Evolutionary conservation across 176 grass and related monocot genomes (phyloP), one percentile per base, ranked within the genome.

Genomic region (Raddia distichophylla): DNA sequence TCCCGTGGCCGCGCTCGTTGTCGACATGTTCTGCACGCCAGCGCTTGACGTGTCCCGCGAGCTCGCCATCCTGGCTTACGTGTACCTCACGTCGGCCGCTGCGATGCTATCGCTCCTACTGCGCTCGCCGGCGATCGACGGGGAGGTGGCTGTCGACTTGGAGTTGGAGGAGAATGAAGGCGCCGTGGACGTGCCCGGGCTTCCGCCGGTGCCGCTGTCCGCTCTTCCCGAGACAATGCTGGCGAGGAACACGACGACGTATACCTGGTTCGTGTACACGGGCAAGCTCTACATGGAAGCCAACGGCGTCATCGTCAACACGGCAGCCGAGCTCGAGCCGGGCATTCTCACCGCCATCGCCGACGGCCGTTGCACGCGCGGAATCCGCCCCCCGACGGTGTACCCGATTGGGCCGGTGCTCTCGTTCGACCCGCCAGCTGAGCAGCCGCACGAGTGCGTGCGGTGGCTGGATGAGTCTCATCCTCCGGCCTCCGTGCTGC

Each of bases 261-360:
- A 90, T 18, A 1, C 2, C 0, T 91, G 59, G 79, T 61, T 57
- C 54, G 18, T 77, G 44, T 63, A 91, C 80, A 84, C 79, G 60
- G 80, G 67, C 52, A 71, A 16, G 3, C 64, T 73, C 1, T 74
- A 87, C 49, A 61, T 49, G 42, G 69, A 82, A 14, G 76, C 77
- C 54, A 45, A 53, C 4, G 89, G 84, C 44, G 84, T 91, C 85
- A 63, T 87, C 80, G 15, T 91, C 15, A 77, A 91, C 66, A 84
- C 85, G 37, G 79, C 61, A 15, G 63, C 78, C 43, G 27, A 27
- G 27, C 27, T 27, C 27, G 27, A 27, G 27, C 27, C 27, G 27
- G 27, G 27, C 27, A 27, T 76, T 5, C 71, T 88, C 4, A 16
- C 57, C 10, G 65, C 76, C 17, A 68, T 88, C 10, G 63, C 50